Conservation (phyloP, 306 rosid species). For the Crotalaria pallida region DNA sequence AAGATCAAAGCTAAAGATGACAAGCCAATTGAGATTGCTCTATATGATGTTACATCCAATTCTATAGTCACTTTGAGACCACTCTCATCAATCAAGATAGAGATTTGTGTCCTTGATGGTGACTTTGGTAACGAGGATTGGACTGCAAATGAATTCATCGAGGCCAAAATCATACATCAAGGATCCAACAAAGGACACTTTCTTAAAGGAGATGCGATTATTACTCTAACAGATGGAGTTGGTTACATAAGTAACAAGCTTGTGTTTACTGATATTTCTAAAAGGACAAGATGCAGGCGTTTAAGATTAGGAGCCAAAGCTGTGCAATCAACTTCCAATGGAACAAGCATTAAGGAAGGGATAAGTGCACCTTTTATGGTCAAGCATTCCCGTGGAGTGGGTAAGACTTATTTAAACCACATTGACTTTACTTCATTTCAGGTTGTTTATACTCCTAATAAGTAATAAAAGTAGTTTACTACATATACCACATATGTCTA, state of each 20-base stretch:
- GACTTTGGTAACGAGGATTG: conserved; percentile 45
- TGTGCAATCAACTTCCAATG: background rate
- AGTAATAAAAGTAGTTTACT: too few species aligned
- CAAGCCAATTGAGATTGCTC: conserved; percentile 14
- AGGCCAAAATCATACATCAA: background rate
- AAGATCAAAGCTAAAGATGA: conserved; percentile 13
- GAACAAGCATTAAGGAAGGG: conserved; percentile 37
- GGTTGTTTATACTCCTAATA: too few species aligned
- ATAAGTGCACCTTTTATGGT: conserved; percentile 43
- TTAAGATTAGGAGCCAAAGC: conserved; percentile 45
- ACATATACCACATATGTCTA: too few species aligned
- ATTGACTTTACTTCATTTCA: too few species aligned
- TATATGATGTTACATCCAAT: conserved; percentile 25
- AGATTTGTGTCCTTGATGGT: conserved; percentile 34
- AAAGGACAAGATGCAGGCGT: background rate
- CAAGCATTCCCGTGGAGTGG: conserved; percentile 38
- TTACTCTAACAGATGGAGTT: conserved; percentile 33
- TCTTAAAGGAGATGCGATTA: conserved; percentile 15
- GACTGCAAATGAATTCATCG: conserved; percentile 43
- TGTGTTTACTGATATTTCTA: conserved; percentile 36
- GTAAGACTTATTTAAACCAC: too few species aligned
- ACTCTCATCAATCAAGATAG: conserved; percentile 3
- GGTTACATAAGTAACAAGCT: background rate
- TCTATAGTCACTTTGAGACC: conserved; percentile 7
- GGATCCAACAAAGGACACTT: conserved; percentile 36